Evolutionary conservation across 805 yeast genomes (phyloP), one percentile per base, ranked within the genome.

Genomic region (Brettanomyces custersianus): DNA sequence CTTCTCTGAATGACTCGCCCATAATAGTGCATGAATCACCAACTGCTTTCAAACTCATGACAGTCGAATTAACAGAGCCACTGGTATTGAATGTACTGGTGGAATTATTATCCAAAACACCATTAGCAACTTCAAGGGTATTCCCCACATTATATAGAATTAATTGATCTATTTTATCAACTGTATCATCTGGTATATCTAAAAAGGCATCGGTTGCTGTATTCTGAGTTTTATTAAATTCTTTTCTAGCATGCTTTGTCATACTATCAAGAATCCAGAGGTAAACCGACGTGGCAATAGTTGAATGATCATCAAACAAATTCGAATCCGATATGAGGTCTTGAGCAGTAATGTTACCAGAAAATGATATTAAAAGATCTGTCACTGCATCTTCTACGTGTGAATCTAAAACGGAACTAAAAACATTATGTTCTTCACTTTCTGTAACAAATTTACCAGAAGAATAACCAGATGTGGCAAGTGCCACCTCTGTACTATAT

Each of bases 1-100:
- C 81, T 13, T 63, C 63, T 28, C 67, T 47, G 46, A 77, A 74
- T 1, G 60, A 67, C 1, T 44, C 35, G 1, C 62, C 62, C 41
- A 66, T 32, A 4, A 52, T 38, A 10, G 40, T 42, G n/a, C 61
- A 54, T 4, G 54, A 51, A 12, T 45, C 40, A 1, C 57, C 55
- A 26, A 77, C 62, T 0, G 77, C 48, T 34, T 66, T 68, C 4
- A 77, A 40, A 0, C 79, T 65, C 10, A 69, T 57, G 1, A 55
- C 37, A 1, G 49, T 33, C 0, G 54, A 34, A 10, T 41, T 40
- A 0, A 36, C 29, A 13, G 40, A 17, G 5, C 40, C 45, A 9
- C 26, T 12, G n/a, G 27, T 28, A 7, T 18, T n/a, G n/a, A 21
- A 12, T 59, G 12, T 21, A 11, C 20, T 11, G 23, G 12, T 28